Conservation (phyloP, 768 basidiomycete species). For the Kwoniella heveanensis region DNA sequence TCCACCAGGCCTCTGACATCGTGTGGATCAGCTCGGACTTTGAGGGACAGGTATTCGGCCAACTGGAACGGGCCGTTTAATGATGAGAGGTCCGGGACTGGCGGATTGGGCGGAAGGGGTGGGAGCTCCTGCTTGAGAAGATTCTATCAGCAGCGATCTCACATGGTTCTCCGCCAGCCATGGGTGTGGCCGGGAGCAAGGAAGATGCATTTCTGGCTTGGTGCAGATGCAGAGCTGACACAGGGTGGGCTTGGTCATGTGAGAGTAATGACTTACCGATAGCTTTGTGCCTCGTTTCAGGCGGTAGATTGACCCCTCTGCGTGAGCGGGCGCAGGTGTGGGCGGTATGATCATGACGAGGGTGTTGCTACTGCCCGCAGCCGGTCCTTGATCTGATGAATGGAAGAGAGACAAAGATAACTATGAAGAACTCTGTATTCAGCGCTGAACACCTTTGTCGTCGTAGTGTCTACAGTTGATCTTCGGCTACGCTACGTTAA, state of each 20-base stretch:
- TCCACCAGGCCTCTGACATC: slow-evolving; percentile 80
- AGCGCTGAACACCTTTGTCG: too few relatives aligned
- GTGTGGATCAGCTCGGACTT: slow-evolving; percentile 82
- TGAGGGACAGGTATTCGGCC: slow-evolving; percentile 87
- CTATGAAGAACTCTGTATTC: too few relatives aligned
- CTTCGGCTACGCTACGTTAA: background rate
- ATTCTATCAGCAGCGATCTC: too few relatives aligned
- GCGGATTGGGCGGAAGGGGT: slow-evolving; percentile 60
- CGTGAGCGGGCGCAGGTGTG: slow-evolving; percentile 5
- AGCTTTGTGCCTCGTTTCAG: slow-evolving; percentile 42
- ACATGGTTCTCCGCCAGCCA: too few relatives aligned
- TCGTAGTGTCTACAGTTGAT: too few relatives aligned
- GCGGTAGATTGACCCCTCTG: slow-evolving; percentile 26
- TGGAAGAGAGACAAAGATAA: too few relatives aligned
- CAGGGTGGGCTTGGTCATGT: background rate
- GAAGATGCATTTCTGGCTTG: too few relatives aligned
- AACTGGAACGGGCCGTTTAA: slow-evolving; percentile 90
- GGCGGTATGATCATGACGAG: slow-evolving; percentile 35
- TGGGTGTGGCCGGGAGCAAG: too few relatives aligned
- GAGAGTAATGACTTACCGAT: slow-evolving; percentile 23
- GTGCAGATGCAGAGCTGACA: too few relatives aligned
- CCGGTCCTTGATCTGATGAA: too few relatives aligned
- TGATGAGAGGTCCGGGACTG: slow-evolving; percentile 47
- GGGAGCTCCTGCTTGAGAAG: slow-evolving; percentile 30
- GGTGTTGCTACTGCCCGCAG: too few relatives aligned